Conservation (phyloP, 2,329 filamentous ascomycete genomes). For the Penicillium sp. region DNA sequence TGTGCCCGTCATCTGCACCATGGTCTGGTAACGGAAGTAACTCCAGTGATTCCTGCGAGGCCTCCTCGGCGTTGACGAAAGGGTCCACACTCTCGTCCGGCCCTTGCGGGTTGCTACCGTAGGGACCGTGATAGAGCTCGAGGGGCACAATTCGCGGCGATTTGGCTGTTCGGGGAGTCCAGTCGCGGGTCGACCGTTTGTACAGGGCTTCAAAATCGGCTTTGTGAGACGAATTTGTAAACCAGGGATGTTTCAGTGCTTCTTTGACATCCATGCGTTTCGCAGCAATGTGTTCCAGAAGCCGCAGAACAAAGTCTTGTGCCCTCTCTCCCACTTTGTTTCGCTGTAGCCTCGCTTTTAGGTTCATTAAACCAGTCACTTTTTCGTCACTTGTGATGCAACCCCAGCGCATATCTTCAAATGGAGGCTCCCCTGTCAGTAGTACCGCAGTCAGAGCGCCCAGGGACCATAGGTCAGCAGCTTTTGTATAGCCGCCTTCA, state of each 20-base stretch:
- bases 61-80: not conserved
- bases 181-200: constrained; percentile 52
- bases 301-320: constrained; percentile 58
- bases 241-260: constrained; percentile 62
- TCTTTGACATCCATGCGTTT: constrained; percentile 58
- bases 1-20: not conserved
- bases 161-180: constrained; percentile 49
- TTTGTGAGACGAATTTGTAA: constrained; percentile 56
- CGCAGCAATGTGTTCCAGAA: constrained; percentile 57
- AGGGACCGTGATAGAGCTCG: not conserved
- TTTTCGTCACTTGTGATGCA: constrained; percentile 34
- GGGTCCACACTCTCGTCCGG: not conserved
- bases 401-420: constrained; percentile 32
- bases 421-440: constrained; percentile 56
- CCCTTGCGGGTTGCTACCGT: not conserved
- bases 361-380: constrained; percentile 48
- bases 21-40: not conserved
- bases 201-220: constrained; percentile 57
- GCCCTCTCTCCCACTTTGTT: constrained; percentile 47
- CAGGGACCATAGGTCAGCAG: constrained; percentile 68
- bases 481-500: constrained; percentile 61
- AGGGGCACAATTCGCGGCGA: constrained; percentile 21
- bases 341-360: constrained; percentile 54
- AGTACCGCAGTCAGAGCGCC: constrained; percentile 59
- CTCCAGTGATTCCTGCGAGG: not conserved